A percentile compares a stretch with the other conserved stretches of the same genome.
phyloP scores from a whole-genome alignment of 805 yeast species.

The Naumovozyma baii region DNA sequence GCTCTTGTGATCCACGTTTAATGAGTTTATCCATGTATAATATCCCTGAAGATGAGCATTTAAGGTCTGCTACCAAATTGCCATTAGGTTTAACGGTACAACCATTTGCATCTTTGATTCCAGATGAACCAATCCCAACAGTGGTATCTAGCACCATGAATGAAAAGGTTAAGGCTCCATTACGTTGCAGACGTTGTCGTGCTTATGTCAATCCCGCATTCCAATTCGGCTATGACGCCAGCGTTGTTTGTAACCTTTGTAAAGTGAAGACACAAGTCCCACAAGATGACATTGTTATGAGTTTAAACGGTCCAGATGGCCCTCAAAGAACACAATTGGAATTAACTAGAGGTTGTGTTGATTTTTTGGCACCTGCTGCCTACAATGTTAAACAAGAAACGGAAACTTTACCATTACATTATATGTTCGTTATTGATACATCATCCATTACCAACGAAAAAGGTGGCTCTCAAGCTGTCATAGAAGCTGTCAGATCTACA shows the following conservation, averaged over 20 bases:
- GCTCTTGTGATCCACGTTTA: constrained; percentile 71
- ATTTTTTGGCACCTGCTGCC: constrained; percentile 63
- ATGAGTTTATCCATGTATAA: constrained; percentile 73
- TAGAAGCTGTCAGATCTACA: constrained; percentile 59
- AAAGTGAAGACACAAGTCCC: constrained; percentile 65
- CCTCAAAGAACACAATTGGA: constrained; percentile 37
- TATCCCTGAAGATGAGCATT: constrained; percentile 63
- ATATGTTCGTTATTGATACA: constrained; percentile 66
- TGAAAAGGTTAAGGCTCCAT: constrained; percentile 40
- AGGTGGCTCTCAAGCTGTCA: constrained; percentile 43
- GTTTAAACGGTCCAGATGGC: background rate
- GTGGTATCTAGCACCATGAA: constrained; percentile 15
- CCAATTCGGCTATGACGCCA: constrained; percentile 49
- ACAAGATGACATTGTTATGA: constrained; percentile 39
- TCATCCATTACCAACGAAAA: constrained; percentile 51
- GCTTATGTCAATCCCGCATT: constrained; percentile 81
- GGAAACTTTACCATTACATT: constrained; percentile 45
- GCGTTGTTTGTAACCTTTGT: constrained; percentile 80
- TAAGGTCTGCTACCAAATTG: constrained; percentile 58
- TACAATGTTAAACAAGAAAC: constrained; percentile 45
- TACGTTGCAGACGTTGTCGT: constrained; percentile 87
- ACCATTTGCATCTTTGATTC: constrained; percentile 66
- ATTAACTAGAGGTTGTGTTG: constrained; percentile 73
- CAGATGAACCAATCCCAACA: constrained; percentile 51
- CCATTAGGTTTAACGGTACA: constrained; percentile 76